phyloP scores from a whole-genome alignment of 2,329 filamentous ascomycete species.

The Trichophaea hybrida region DNA sequence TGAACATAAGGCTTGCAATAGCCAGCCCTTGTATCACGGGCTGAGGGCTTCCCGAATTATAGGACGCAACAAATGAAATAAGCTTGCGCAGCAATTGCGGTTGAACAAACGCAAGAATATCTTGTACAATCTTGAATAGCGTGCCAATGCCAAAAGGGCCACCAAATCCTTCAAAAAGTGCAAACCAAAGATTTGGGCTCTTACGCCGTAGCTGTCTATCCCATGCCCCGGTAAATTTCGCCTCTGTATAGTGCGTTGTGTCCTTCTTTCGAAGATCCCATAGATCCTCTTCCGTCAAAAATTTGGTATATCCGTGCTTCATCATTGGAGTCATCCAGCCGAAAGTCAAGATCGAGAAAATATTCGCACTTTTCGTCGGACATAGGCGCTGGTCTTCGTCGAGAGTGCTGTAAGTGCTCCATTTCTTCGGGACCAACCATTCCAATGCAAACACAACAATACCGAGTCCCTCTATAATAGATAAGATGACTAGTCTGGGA shows the following conservation, averaged over 20 bases:
- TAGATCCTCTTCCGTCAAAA: slow-evolving; percentile 82
- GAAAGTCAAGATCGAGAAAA: slow-evolving; percentile 89
- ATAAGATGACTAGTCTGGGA: slow-evolving; percentile 66
- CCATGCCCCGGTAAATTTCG: slow-evolving; percentile 62
- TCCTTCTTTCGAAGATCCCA: slow-evolving; percentile 80
- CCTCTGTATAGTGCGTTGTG: slow-evolving; percentile 59
- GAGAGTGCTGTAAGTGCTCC: slow-evolving; percentile 46
- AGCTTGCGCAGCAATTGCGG: slow-evolving; percentile 76
- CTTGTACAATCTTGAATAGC: slow-evolving; percentile 78
- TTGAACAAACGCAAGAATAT: slow-evolving; percentile 73
- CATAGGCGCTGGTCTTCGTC: slow-evolving; percentile 40
- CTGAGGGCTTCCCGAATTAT: slow-evolving; percentile 47
- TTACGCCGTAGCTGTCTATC: slow-evolving; percentile 54
- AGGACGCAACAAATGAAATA: slow-evolving; percentile 73
- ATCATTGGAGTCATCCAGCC: slow-evolving; percentile 99
- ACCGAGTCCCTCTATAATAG: slow-evolving; percentile 55
- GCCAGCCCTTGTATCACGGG: slow-evolving; percentile 71
- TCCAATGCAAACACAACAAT: slow-evolving; percentile 61
- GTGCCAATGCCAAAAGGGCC: slow-evolving; percentile 68
- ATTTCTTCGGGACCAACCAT: slow-evolving; percentile 71
- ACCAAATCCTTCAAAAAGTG: slow-evolving; percentile 70
- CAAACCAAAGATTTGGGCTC: slow-evolving; percentile 74
- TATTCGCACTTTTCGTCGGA: slow-evolving; percentile 75
- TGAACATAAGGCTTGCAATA: slow-evolving; percentile 86
- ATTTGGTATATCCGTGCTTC: slow-evolving; percentile 84